Evolutionary conservation across 495 filamentous ascomycete genomes (phyloP).

Genomic region (Penicillium angulare): DNA sequence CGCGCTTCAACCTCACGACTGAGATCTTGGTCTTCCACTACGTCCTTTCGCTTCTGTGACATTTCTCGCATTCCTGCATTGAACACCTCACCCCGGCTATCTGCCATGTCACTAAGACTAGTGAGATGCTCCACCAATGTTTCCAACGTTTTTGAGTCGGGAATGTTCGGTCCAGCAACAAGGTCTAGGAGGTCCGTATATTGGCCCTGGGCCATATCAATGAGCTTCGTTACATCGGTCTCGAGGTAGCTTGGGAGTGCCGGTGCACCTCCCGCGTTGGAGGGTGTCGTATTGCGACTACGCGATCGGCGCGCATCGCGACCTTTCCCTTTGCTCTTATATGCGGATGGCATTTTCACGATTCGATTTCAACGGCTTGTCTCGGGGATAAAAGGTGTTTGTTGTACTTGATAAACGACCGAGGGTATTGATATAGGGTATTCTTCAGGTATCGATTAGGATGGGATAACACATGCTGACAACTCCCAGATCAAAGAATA

Average conservation of each 20-base stretch:
- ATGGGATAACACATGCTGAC: neutral
- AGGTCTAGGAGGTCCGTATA: constrained; percentile 75
- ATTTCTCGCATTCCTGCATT: constrained; percentile 73
- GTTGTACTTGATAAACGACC: neutral
- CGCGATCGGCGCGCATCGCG: constrained; percentile 70
- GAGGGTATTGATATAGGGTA: neutral
- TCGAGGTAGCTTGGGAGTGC: constrained; percentile 56
- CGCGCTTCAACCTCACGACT: constrained; percentile 43
- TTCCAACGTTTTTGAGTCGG: constrained; percentile 72
- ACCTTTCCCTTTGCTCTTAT: constrained; percentile 74
- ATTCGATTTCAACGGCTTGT: neutral
- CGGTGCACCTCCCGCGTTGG: constrained; percentile 48
- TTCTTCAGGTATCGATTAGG: neutral
- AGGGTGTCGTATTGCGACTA: constrained; percentile 85
- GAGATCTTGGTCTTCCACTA: constrained; percentile 51
- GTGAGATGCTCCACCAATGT: constrained; percentile 65
- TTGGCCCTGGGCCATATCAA: constrained; percentile 53
- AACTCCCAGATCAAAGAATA: neutral
- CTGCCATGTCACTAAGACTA: constrained; percentile 62
- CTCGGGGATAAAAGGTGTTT: neutral
- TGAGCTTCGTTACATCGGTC: constrained; percentile 63
- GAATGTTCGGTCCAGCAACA: constrained; percentile 63
- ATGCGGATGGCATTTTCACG: constrained; percentile 44
- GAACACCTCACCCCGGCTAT: constrained; percentile 58
- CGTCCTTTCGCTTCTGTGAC: constrained; percentile 59